Conservation (phyloP, 768 basidiomycete genomes). For the Cyathus striatus region DNA sequence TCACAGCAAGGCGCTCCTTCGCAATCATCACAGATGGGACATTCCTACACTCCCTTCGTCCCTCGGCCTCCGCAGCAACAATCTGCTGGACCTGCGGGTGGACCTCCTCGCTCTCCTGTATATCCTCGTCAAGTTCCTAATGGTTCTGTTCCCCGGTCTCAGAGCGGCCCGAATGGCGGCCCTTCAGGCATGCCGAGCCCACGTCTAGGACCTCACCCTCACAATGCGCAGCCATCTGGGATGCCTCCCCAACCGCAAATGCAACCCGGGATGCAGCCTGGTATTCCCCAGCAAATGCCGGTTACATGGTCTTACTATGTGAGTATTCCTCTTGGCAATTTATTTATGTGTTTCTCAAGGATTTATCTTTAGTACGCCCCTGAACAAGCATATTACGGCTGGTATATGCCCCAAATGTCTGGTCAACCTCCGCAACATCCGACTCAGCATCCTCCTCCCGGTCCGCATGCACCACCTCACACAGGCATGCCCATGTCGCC, state of each 20-base stretch:
- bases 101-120: conserved; percentile 61
- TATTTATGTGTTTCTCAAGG: too few species aligned
- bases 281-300: conserved; percentile 38
- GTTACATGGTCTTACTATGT: conserved; percentile 43
- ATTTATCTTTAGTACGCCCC: too few species aligned
- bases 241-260: conserved; percentile 42
- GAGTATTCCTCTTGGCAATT: conserved; percentile 22
- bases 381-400: too few species aligned
- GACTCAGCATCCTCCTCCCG: conserved; percentile 40
- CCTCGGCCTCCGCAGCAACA: conserved; percentile 45
- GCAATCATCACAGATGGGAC: conserved; percentile 38
- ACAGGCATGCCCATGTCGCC: conserved; percentile 64
- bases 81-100: conserved; percentile 39
- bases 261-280: conserved; percentile 32
- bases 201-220: conserved; percentile 56
- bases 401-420: conserved; percentile 28
- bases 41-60: conserved; percentile 43
- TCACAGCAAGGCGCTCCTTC: conserved; percentile 35
- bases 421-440: conserved; percentile 29
- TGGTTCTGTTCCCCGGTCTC: conserved; percentile 51
- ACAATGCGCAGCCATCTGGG: conserved; percentile 45
- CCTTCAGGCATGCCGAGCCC: conserved; percentile 63
- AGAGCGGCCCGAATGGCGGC: conserved; percentile 53
- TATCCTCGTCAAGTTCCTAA: conserved; percentile 61
- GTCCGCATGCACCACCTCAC: conserved; percentile 43